These are phyloP conservation scores for Clavispora phyllophila DNA, from an alignment of 805 yeast genomes.

Conservation along the genomic window DNA sequence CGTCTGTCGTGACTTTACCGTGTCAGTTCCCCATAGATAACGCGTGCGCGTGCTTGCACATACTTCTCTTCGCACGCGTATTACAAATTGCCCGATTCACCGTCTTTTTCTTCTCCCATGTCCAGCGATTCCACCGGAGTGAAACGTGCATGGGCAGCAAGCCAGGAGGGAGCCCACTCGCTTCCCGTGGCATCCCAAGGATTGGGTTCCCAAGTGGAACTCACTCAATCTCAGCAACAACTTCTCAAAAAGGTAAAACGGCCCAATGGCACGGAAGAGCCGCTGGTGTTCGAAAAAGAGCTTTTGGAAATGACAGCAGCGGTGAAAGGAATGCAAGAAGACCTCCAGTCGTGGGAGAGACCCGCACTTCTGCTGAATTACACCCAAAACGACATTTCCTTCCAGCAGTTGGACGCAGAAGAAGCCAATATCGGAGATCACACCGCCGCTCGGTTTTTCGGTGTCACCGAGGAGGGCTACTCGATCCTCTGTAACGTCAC, in stretches of 20 bases:
- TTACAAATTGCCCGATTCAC: background rate
- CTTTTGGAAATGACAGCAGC: slow-evolving; percentile 13
- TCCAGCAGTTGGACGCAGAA: slow-evolving; percentile 95
- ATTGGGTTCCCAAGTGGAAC: slow-evolving; percentile 16
- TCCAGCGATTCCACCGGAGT: background rate
- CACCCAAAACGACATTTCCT: slow-evolving; percentile 48
- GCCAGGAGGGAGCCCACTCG: slow-evolving; percentile 24
- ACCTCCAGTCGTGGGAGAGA: slow-evolving; percentile 45
- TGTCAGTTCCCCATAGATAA: background rate
- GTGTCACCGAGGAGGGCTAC: slow-evolving; percentile 83
- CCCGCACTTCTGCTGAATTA: slow-evolving; percentile 51
- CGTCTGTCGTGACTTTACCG: no score
- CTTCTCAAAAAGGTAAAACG: slow-evolving; percentile 30
- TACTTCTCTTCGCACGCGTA: slow-evolving; percentile 1
- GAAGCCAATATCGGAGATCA: slow-evolving; percentile 59
- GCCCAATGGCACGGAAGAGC: slow-evolving; percentile 31
- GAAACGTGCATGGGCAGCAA: slow-evolving; percentile 11
- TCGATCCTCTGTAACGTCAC: slow-evolving; percentile 86
- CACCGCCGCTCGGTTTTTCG: slow-evolving; percentile 78
- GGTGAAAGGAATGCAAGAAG: slow-evolving; percentile 23
- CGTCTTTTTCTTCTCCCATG: background rate
- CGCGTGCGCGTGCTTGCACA: background rate
- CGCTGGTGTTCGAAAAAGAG: slow-evolving; percentile 24
- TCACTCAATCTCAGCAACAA: slow-evolving; percentile 27
- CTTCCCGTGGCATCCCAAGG: slow-evolving; percentile 27